phyloP scores from a whole-genome alignment of 2,329 filamentous ascomycete genomes.

The Alternaria gaisen region DNA sequence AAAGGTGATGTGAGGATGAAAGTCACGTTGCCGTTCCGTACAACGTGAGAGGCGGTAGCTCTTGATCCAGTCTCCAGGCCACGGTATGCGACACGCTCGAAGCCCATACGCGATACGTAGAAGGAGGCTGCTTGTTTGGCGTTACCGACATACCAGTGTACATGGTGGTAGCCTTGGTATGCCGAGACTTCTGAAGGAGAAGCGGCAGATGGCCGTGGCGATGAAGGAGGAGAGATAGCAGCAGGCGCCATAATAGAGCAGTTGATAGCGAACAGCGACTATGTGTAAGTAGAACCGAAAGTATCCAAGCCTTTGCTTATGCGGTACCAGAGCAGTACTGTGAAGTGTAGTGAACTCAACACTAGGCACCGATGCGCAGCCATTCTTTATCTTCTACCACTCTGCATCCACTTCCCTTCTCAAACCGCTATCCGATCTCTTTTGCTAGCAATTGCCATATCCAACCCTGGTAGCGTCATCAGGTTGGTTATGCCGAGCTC shows the following conservation, averaged over 20 bases:
- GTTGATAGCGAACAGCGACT: background rate
- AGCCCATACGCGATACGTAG: conserved; percentile 88
- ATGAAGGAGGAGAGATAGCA: conserved; percentile 55
- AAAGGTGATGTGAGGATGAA: conserved; percentile 88
- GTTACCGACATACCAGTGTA: conserved; percentile 97
- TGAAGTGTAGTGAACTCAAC: background rate
- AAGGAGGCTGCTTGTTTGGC: conserved; percentile 93
- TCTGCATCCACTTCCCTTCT: conserved; percentile 30
- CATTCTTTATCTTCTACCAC: conserved; percentile 30
- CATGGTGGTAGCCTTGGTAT: conserved; percentile 89
- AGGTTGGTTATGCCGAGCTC: conserved; percentile 38
- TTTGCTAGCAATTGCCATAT: conserved; percentile 23
- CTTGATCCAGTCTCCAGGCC: conserved; percentile 89
- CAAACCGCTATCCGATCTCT: conserved; percentile 34
- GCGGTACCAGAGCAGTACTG: background rate
- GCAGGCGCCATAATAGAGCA: conserved; percentile 41
- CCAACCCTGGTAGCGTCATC: conserved; percentile 31
- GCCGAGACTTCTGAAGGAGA: conserved; percentile 50
- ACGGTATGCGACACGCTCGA: conserved; percentile 80
- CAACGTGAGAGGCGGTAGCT: conserved; percentile 82
- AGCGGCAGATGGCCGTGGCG: conserved; percentile 35
- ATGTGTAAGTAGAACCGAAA: background rate
- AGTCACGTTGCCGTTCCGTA: conserved; percentile 76
- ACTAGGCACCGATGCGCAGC: conserved; percentile 12
- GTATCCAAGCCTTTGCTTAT: background rate